Evolutionary conservation across 306 rosid genomes (phyloP), one percentile per base, ranked within the genome.

Genomic region (Heteromeles arbutifolia): DNA sequence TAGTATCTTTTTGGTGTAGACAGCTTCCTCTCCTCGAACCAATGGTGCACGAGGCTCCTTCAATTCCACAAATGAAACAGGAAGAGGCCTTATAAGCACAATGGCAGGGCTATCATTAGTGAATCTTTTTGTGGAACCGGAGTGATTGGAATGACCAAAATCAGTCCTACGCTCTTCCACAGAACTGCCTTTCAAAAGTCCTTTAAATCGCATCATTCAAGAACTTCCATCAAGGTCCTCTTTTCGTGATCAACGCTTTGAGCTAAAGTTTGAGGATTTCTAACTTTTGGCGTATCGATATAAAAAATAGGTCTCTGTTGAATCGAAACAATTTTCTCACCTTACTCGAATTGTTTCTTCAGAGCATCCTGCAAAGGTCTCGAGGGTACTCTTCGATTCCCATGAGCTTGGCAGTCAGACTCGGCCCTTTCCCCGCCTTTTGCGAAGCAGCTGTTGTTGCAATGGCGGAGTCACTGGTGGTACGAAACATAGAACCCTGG

Each of bases 1-100:
- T n/a, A 44, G 48, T 73, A 62, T 67, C 71, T 56, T 67, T 77
- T 73, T 74, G 54, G 65, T 75, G 81, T 79, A 76, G 54, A 77
- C 73, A 79, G 86, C 80, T 8, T 81, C 80, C 8, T 83, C 84
- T 50, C 82, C 87, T 24, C 11, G 76, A 69, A 44, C 81, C 74
- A 79, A 58, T 21, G 77, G 85, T 57, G 65, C 79, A 22, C 66
- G 43, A 45, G 72, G 50, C 70, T 77, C 78, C 14, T 79, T 80
- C 25, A 26, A 34, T 59, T 80, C 81, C 56, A 15, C 4, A 12
- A 21, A 54, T 18, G 87, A 75, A 79, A 67, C 74, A 59, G 48
- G 74, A 58, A 87, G 77, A 26, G n/a, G 99, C 85, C 89, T 90
- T 77, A 96, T 89, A 25, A 92, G 84, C 59, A 96, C 97, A 85